Percentiles rank a stretch among this genome's conserved stretches.
Conservation (phyloP, 1,284 basidiomycete species). For the Schizophyllum commune region DNA sequence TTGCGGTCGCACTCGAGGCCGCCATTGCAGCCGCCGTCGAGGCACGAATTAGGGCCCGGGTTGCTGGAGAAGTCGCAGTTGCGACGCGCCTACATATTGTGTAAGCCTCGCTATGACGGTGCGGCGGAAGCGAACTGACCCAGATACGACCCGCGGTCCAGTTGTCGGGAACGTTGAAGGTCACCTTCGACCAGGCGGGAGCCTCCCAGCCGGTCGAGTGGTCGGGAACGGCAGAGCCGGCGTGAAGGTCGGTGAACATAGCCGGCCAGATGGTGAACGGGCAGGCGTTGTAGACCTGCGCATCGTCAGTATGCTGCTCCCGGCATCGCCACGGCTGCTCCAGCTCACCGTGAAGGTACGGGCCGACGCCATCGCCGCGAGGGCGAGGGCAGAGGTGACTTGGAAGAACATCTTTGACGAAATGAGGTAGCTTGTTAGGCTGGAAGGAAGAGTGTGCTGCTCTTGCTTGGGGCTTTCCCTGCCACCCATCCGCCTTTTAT, state of each 20-base stretch:
- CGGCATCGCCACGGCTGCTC: not conserved
- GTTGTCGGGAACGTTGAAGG: conserved; percentile 36
- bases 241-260: not conserved
- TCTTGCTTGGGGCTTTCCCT: not conserved
- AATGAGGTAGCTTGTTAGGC: not conserved
- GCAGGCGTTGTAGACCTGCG: not conserved
- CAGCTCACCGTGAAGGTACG: not conserved
- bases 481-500: not conserved
- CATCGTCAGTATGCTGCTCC: not conserved
- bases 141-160: conserved; percentile 26
- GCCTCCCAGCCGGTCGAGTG: conserved; percentile 29
- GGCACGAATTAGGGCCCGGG: conserved; percentile 41
- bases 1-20: conserved; percentile 26
- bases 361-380: conserved; percentile 3
- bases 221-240: not conserved
- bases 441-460: not conserved
- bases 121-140: conserved; percentile 21
- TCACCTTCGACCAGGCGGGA: conserved; percentile 22
- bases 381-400: not conserved
- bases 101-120: not conserved
- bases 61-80: conserved; percentile 37
- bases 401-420: not conserved
- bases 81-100: conserved; percentile 11
- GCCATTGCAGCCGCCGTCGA: conserved; percentile 46
- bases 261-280: conserved; percentile 4